A percentile compares a stretch with the other conserved stretches of the same genome.
Conservation (phyloP, 805 yeast species). For the Myxozyma neglecta region DNA sequence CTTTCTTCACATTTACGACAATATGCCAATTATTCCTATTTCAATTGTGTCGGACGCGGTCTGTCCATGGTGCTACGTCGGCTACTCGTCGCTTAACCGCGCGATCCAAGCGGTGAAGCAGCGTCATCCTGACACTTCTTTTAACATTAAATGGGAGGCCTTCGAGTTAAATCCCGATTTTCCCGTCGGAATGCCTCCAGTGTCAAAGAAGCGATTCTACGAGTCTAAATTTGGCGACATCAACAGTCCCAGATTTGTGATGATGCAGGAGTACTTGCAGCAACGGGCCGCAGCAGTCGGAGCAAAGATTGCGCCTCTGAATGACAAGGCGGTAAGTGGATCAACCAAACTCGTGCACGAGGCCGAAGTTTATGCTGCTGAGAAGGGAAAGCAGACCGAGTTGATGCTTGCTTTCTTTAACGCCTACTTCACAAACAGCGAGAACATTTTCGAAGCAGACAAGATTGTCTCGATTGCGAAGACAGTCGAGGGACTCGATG, state of each 20-base stretch:
- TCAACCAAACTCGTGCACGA: constrained; percentile 23
- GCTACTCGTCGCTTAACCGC: constrained; percentile 16
- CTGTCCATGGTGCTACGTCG: constrained; percentile 31
- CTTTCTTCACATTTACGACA: too few relatives aligned
- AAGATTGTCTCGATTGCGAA: constrained; percentile 12
- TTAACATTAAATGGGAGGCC: constrained; percentile 21
- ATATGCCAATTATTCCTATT: constrained; percentile 13
- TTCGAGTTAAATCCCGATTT: constrained; percentile 21
- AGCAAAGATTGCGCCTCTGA: constrained; percentile 6
- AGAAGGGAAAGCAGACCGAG: constrained; percentile 24
- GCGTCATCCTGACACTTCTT: constrained; percentile 12
- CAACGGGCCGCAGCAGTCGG: constrained; percentile 16
- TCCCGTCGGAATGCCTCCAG: neutral
- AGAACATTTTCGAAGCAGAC: constrained; percentile 14
- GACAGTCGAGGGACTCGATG: constrained; percentile 18
- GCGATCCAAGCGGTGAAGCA: constrained; percentile 15
- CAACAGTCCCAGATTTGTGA: constrained; percentile 3
- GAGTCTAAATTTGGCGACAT: constrained; percentile 14
- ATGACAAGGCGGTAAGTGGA: constrained; percentile 13
- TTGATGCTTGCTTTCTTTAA: constrained; percentile 23
- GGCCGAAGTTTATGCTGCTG: constrained; percentile 14
- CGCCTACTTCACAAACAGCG: constrained; percentile 16
- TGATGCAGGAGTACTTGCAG: constrained; percentile 9
- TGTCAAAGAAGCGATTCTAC: constrained; percentile 6
- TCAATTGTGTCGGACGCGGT: constrained; percentile 23